Evolutionary conservation across 768 basidiomycete genomes (phyloP), one percentile per base, ranked within the genome.

Genomic region (Chalciporus pseudorubinellus): DNA sequence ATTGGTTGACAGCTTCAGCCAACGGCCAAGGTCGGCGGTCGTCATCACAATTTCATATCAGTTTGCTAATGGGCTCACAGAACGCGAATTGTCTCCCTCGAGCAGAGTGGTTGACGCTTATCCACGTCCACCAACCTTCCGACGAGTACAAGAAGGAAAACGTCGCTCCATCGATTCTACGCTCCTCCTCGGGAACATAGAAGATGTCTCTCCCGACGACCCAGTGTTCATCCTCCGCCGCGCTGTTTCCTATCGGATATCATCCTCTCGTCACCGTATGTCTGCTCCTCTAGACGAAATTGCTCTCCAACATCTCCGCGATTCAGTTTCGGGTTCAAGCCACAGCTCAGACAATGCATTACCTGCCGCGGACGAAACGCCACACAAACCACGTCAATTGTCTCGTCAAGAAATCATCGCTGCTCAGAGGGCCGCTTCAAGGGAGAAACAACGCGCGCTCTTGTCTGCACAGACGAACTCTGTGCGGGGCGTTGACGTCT

Each of bases 321-420:
- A 89, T 54, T 86, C 81, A 0, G 61, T 80, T 12, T 72, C 77
- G 8, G 69, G 74, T 48, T 84, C 85, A 1, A 87, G 86, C 56
- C 70, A 72, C 14, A 73, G 76, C 44, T 79, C 85, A 6, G 83
- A 84, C 50, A 58, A 62, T 7, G 48, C 50, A 21, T 36, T 60
- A 2, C 42, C 59, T 1, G 50, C 47, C 3, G 52, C 53, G 2
- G 73, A 78, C 4, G 71, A 76, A n/a, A 41, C 63, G 2, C 7
- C 26, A 14, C 51, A 46, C 28, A 78, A 74, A 44, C 65, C 66
- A 29, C 74, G 62, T 50, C 69, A 71, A 54, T 61, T 71, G 55
- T 89, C 91, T 3, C 80, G 85, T 20, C 89, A 91, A 56, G 93
- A 97, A 59, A 88, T 97, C 61, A 97, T 98, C 50, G 91, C 90